These are phyloP conservation scores for Epipyxis sp. DNA, from an alignment of 108 stramenopile genomes.

Conservation along the genomic window DNA sequence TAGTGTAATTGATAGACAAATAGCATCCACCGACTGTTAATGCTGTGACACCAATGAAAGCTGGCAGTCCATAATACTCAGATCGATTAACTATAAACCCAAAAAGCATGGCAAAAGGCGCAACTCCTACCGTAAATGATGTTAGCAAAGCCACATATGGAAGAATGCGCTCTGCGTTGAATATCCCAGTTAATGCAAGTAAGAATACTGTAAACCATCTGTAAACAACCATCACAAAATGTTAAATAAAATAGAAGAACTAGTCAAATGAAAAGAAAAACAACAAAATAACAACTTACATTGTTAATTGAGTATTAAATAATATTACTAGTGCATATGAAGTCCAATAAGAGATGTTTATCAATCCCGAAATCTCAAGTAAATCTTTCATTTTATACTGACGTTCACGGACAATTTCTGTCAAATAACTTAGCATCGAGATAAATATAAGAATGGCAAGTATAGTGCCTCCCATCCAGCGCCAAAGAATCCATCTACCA, in stretches of 20 bases:
- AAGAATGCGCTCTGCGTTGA: background rate
- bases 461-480: conserved; percentile 17
- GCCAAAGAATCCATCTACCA: background rate
- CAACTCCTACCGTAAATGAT: background rate
- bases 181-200: conserved; percentile 1
- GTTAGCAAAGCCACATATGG: conserved; percentile 23
- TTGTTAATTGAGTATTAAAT: background rate
- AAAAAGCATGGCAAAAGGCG: conserved; percentile 11
- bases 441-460: background rate
- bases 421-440: conserved; percentile 6
- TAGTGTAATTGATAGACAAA: no score
- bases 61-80: conserved; percentile 28
- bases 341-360: conserved; percentile 12
- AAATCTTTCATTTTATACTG: conserved; percentile 32
- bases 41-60: background rate
- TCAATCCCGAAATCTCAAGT: conserved; percentile 23
- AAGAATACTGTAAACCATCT: background rate
- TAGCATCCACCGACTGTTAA: conserved; percentile 18
- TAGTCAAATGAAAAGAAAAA: no score
- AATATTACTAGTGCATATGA: background rate
- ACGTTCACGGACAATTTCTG: conserved; percentile 20
- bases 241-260: no score
- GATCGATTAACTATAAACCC: background rate
- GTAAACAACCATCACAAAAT: no score
- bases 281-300: background rate